phyloP scores from a whole-genome alignment of 2,329 filamentous ascomycete genomes.

The Alternaria triticimaculans region DNA sequence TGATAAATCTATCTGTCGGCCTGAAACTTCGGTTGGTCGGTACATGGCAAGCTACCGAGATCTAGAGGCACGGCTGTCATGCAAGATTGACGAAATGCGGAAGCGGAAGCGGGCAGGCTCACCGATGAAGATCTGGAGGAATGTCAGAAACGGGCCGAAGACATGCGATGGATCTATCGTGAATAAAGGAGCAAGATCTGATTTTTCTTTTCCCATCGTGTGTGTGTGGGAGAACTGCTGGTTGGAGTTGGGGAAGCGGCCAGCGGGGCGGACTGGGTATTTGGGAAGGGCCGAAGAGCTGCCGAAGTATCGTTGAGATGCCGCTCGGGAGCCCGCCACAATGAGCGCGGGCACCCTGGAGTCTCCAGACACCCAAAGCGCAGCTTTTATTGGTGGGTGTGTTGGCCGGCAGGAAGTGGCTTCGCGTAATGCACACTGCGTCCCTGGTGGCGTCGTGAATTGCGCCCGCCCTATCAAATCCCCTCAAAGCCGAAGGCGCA shows the following conservation, averaged over 20 bases:
- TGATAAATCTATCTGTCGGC: slow-evolving; percentile 1
- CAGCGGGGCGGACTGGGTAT: neutral
- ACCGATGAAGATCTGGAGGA: slow-evolving; percentile 12
- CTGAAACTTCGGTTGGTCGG: slow-evolving; percentile 12
- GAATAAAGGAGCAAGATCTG: slow-evolving; percentile 9
- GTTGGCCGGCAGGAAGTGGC: neutral
- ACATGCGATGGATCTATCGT: slow-evolving; percentile 3
- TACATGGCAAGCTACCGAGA: slow-evolving; percentile 12
- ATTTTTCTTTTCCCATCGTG: slow-evolving; percentile 11
- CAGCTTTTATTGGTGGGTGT: neutral
- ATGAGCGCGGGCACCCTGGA: slow-evolving; percentile 1
- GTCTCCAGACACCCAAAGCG: neutral
- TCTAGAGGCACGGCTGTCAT: slow-evolving; percentile 12
- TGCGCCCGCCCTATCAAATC: slow-evolving; percentile 3
- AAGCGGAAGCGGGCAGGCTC: slow-evolving; percentile 17
- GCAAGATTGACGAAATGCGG: slow-evolving; percentile 16
- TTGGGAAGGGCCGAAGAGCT: neutral
- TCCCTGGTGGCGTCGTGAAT: neutral
- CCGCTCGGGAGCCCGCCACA: neutral
- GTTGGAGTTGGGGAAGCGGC: slow-evolving; percentile 13
- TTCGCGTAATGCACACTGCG: neutral
- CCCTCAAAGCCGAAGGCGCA: neutral
- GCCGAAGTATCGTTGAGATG: slow-evolving; percentile 9
- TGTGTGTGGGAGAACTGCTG: slow-evolving; percentile 1
- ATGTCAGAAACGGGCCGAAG: slow-evolving; percentile 6